These are phyloP conservation scores for Phytophthora ramorum DNA, from an alignment of 352 stramenopile species.

Conservation along the genomic window DNA sequence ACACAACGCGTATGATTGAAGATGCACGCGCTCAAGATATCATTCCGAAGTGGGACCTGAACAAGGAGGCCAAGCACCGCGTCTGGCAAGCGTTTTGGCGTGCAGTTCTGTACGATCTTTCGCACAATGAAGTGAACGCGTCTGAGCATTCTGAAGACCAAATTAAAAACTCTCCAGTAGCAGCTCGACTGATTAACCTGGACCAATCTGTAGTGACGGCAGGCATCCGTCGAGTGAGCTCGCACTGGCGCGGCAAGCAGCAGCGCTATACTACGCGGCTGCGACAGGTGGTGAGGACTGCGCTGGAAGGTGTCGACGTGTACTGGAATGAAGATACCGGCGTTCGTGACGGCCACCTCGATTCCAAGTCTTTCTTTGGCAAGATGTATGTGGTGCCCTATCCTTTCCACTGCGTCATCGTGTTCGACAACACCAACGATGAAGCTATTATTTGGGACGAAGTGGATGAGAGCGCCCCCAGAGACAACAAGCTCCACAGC, in stretches of 20 bases:
- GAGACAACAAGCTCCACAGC: slow-evolving; percentile 20
- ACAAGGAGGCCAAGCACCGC: slow-evolving; percentile 51
- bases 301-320: slow-evolving; percentile 56
- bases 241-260: slow-evolving; percentile 43
- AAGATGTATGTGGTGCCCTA: slow-evolving; percentile 61
- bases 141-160: slow-evolving; percentile 2
- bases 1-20: slow-evolving; percentile 41
- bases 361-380: slow-evolving; percentile 46
- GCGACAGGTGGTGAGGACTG: slow-evolving; percentile 26
- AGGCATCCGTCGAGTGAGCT: slow-evolving; percentile 42
- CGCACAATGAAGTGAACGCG: slow-evolving; percentile 13
- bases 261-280: slow-evolving; percentile 30
- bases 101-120: slow-evolving; percentile 35
- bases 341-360: slow-evolving; percentile 38
- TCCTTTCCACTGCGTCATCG: slow-evolving; percentile 55
- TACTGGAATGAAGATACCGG: slow-evolving; percentile 44
- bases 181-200: slow-evolving; percentile 18
- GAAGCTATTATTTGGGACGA: slow-evolving; percentile 46
- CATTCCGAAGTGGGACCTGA: slow-evolving; percentile 45
- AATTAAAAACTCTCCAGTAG: slow-evolving; percentile 10
- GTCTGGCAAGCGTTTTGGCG: slow-evolving; percentile 62
- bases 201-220: slow-evolving; percentile 37
- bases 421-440: slow-evolving; percentile 53
- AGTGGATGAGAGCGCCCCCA: slow-evolving; percentile 4
- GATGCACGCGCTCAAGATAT: slow-evolving; percentile 30